Evolutionary conservation across 2,329 filamentous ascomycete genomes (phyloP), one percentile per base, ranked within the genome.

Genomic region (Rhynchosporium agropyri): DNA sequence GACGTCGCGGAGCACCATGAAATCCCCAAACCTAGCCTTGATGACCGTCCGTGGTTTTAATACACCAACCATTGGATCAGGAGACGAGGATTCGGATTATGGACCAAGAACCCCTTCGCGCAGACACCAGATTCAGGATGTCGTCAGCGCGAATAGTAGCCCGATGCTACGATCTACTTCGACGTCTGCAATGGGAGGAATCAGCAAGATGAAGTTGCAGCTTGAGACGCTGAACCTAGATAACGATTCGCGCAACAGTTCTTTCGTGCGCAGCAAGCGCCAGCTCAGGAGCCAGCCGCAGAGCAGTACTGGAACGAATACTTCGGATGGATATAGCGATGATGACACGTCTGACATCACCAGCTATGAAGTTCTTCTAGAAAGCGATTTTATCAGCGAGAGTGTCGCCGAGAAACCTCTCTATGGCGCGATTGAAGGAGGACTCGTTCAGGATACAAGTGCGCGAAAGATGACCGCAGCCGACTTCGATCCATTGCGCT

Each of bases 401-500:
- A 85, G 81, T 68, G 78, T 84, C 43, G 77, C 78, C 28, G 70
- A 72, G 31, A 71, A 71, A 58, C 69, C 74, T 4, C 67, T 73
- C 9, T 70, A 78, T 62, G 78, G 80, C 40, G 78, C 78, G 5
- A 72, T 83, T 50, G 85, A 86, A 69, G 83, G 84, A 31, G 81
- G 83, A 15, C 76, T 85, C 61, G 77, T 66, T 75, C 81, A 84
- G 49, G 79, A 80, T 61, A 71, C 69, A 1, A 62, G 70, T 28
- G 66, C 69, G 65, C 86, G 90, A 67, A 98, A 99, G 80, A 97
- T 98, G 89, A 89, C 89, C 8, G 88, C 92, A 1, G 86, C 88
- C 10, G 95, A 99, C 75, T 99, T 99, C 74, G 89, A 96, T 72
- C 87, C 90, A 10, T 79, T 99, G 57, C 90, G 91, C 56, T 98